Evolutionary conservation across 257 asterid species (phyloP), one percentile per base, ranked within the genome.

Genomic region (Haberlea rhodopensis): DNA sequence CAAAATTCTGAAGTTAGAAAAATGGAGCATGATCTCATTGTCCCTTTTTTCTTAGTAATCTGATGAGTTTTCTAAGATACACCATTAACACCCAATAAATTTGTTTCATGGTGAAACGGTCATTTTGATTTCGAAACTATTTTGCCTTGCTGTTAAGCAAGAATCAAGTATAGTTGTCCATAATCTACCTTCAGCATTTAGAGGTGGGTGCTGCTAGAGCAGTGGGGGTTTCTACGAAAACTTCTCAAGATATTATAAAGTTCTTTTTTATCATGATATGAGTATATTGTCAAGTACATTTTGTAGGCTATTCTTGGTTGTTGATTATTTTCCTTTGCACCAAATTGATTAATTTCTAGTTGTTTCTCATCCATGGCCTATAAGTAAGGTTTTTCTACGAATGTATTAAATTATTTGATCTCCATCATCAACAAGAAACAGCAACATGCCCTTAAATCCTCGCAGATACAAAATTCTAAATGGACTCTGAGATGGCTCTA

Each of bases 401-500:
- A n/a, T n/a, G n/a, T n/a, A n/a, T n/a, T n/a, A n/a, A n/a, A n/a
- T n/a, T n/a, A n/a, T n/a, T n/a, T n/a, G n/a, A n/a, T n/a, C n/a
- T n/a, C n/a, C n/a, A n/a, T n/a, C n/a, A n/a, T n/a, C n/a, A n/a
- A n/a, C n/a, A n/a, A n/a, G n/a, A n/a, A n/a, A n/a, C n/a, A n/a
- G n/a, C n/a, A n/a, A n/a, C n/a, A n/a, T n/a, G n/a, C n/a, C n/a
- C n/a, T n/a, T n/a, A n/a, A n/a, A n/a, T 23, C 49, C 32, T 28
- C 26, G 25, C 72, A 61, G 71, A 31, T 31, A 52, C 54, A 59
- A 21, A 24, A 56, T 21, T 31, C 57, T 23, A 1, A 60, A 84
- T 82, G 94, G 87, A 75, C 20, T 27, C 84, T 0, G 72, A 79
- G 70, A 40, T 75, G 58, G 46, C 81, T n/a, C 31, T 65, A 45